Evolutionary conservation across 345 rosid genomes (phyloP).

Genomic region (Gossypium rotundifolium): DNA sequence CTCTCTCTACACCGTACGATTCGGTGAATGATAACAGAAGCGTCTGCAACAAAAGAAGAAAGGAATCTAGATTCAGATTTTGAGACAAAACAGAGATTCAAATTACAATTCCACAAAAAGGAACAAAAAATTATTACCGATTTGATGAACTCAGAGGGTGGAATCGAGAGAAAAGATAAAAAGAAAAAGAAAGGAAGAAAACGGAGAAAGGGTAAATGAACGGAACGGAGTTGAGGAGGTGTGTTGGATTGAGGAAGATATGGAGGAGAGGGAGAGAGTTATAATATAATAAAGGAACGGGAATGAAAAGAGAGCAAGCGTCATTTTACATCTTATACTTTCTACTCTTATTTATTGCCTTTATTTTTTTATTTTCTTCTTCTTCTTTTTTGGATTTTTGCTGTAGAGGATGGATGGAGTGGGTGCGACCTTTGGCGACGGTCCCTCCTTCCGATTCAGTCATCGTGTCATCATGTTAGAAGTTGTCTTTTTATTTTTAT

Average conservation of each 20-base stretch:
- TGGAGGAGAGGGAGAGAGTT: slow-evolving; percentile 8
- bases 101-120: background rate
- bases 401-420: background rate
- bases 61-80: background rate
- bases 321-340: background rate
- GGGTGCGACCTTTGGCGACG: slow-evolving; percentile 1
- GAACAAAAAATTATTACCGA: background rate
- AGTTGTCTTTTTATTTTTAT: too few relatives aligned
- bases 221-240: slow-evolving; percentile 36
- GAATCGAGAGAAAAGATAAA: background rate
- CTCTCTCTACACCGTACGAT: slow-evolving; percentile 5
- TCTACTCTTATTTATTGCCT: slow-evolving; percentile 9
- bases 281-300: slow-evolving; percentile 12
- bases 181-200: background rate
- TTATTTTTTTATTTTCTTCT: too few relatives aligned
- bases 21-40: slow-evolving; percentile 5
- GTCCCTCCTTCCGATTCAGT: too few relatives aligned
- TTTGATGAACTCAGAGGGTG: background rate
- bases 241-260: background rate
- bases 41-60: background rate
- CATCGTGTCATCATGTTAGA: too few relatives aligned
- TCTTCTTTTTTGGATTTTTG: background rate
- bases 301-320: slow-evolving; percentile 22
- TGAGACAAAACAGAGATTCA: background rate
- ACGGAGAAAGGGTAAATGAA: slow-evolving; percentile 9